Evolutionary conservation across 140 eudicot genomes (phyloP), one percentile per base, ranked within the genome.

Genomic region (Senecio squalidus): DNA sequence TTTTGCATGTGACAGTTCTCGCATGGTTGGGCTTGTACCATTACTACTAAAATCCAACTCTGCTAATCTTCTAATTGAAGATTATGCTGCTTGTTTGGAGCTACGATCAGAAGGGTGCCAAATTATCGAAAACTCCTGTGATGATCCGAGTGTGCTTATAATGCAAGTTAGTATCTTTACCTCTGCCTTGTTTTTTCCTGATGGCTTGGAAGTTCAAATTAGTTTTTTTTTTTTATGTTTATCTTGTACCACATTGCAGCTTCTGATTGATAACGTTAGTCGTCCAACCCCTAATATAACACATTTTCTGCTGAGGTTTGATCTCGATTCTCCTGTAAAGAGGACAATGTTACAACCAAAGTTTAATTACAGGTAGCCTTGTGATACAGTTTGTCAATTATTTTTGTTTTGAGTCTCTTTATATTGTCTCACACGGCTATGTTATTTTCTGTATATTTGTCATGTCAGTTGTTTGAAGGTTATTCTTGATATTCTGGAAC

Each of bases 51-150:
- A 92, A 67, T 76, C 88, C 6, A 78, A 80, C 58, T 70, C 92
- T 25, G 85, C 86, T 27, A 62, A 58, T 56, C 74, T 75, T 45
- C 74, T 84, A 69, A 76, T 86, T 57, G 96, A 92, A 78, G 98
- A 91, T 73, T 91, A 83, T 83, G 96, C 91, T 76, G 77, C 98
- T 41, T 91, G 96, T 76, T 69, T 86, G 26, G 96, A 91, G 77
- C 66, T 81, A 38, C 70, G 95, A 59, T 80, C 96, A 40, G 91
- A 91, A 68, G 96, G 86, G 52, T 52, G 75, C 62, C 96, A 83
- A 47, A 49, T 76, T 62, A 74, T 79, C 36, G 96, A 91, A 62
- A 84, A 86, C 60, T 80, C 82, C 52, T 76, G 60, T 73, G 84
- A 83, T 11, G 98, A 91, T 75, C 74, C 78, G 18, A 96, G 98